Conservation (phyloP, 352 stramenopile species). For the Globisporangium cystogenes region DNA sequence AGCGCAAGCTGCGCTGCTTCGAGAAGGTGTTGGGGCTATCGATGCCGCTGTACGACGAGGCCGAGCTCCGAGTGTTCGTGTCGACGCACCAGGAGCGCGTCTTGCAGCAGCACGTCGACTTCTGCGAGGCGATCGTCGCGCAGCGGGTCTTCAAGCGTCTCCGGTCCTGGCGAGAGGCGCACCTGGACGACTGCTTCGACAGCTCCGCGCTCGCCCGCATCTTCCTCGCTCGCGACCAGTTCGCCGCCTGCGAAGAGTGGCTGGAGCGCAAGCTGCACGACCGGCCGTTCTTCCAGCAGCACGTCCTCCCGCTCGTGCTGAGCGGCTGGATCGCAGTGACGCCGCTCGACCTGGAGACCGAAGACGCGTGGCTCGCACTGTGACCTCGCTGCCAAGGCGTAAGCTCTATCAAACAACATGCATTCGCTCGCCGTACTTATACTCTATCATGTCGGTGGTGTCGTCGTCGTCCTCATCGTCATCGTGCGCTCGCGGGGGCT, state of each 20-base stretch:
- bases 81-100: slow-evolving; percentile 20
- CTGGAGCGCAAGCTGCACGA: slow-evolving; percentile 11
- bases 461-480: neutral
- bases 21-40: slow-evolving; percentile 8
- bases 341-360: slow-evolving; percentile 17
- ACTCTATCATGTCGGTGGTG: no score
- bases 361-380: slow-evolving; percentile 21
- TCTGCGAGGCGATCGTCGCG: slow-evolving; percentile 26
- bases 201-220: neutral
- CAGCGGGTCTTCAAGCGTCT: slow-evolving; percentile 32
- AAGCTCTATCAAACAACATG: slow-evolving; percentile 1
- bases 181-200: neutral
- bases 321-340: slow-evolving; percentile 30
- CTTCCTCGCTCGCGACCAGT: slow-evolving; percentile 39
- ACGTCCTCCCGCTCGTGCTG: slow-evolving; percentile 28
- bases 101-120: slow-evolving; percentile 22
- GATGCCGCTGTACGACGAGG: neutral
- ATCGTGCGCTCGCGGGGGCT: neutral
- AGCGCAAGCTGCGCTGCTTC: slow-evolving; percentile 10
- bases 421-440: neutral
- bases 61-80: slow-evolving; percentile 20
- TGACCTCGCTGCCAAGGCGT: slow-evolving; percentile 5
- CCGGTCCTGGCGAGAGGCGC: slow-evolving; percentile 23
- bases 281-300: slow-evolving; percentile 17
- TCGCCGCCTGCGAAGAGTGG: slow-evolving; percentile 26